phyloP scores from a whole-genome alignment of 1,284 basidiomycete genomes.

The Ustilago loliicola region DNA sequence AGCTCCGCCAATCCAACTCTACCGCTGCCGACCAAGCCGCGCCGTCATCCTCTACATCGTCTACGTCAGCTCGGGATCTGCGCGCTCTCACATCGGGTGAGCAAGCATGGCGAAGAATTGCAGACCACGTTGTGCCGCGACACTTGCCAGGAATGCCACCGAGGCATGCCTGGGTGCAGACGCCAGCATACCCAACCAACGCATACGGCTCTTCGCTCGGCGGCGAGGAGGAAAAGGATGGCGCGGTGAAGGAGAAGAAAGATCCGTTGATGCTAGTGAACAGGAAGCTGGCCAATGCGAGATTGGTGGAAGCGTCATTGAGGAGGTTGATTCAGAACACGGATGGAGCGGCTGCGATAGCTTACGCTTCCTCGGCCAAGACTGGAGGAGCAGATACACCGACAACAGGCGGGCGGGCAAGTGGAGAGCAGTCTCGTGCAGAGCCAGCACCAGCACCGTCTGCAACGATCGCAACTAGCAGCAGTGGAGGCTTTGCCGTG shows the following conservation, averaged over 20 bases:
- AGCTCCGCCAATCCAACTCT: constrained; percentile 16
- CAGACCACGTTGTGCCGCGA: constrained; percentile 55
- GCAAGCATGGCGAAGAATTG: constrained; percentile 50
- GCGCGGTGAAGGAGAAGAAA: constrained; percentile 16
- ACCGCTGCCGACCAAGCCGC: neutral
- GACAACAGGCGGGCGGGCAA: neutral
- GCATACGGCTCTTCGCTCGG: constrained; percentile 32
- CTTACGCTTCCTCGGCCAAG: constrained; percentile 24
- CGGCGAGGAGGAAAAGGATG: constrained; percentile 17
- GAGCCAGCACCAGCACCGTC: neutral
- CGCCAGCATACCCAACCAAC: constrained; percentile 56
- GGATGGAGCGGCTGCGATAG: constrained; percentile 50
- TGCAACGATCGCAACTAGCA: neutral
- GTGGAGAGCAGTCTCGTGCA: constrained; percentile 1
- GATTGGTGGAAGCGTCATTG: constrained; percentile 59
- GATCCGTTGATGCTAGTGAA: constrained; percentile 57
- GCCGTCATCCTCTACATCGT: neutral
- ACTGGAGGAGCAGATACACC: neutral
- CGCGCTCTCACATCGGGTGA: constrained; percentile 44
- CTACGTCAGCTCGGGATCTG: constrained; percentile 26
- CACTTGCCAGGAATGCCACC: constrained; percentile 59
- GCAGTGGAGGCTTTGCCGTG: constrained; percentile 23
- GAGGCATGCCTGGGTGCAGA: constrained; percentile 60
- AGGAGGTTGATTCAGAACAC: constrained; percentile 57
- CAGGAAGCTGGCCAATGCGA: constrained; percentile 60